These are phyloP conservation scores for Xylaria scruposa DNA, from an alignment of 495 filamentous ascomycete genomes.

Conservation along the genomic window DNA sequence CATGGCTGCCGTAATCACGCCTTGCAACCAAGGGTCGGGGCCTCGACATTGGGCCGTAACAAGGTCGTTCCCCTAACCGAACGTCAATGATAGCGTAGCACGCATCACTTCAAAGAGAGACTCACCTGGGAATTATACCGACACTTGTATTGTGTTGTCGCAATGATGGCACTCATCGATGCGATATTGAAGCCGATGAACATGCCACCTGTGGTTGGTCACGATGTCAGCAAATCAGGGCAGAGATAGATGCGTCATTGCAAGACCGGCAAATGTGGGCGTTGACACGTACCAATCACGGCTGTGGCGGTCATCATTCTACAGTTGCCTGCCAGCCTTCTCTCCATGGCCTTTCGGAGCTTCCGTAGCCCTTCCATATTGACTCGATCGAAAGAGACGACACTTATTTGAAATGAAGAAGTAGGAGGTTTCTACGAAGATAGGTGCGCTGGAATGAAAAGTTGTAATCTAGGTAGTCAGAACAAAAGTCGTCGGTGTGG, in stretches of 20 bases:
- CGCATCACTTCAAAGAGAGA: conserved; percentile 22
- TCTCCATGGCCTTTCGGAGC: conserved; percentile 43
- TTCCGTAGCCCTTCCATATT: not conserved
- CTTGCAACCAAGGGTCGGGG: conserved; percentile 56
- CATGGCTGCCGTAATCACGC: conserved; percentile 74
- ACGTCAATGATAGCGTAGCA: conserved; percentile 29
- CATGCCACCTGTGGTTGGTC: conserved; percentile 63
- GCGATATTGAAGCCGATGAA: conserved; percentile 85
- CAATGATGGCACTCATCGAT: conserved; percentile 81
- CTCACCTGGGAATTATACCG: conserved; percentile 65
- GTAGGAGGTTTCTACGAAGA: not conserved
- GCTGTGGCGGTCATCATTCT: conserved; percentile 77
- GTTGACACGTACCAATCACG: conserved; percentile 59
- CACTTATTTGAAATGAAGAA: not conserved
- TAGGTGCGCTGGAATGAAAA: not conserved
- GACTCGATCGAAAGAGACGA: not conserved
- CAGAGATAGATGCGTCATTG: not conserved
- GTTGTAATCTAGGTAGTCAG: no score
- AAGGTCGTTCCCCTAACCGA: conserved; percentile 37
- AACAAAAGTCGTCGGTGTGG: not conserved
- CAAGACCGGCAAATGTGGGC: not conserved
- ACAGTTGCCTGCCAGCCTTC: conserved; percentile 68
- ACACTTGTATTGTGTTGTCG: conserved; percentile 65
- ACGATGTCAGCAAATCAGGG: conserved; percentile 34
- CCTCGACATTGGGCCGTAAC: conserved; percentile 52